Conservation (phyloP, 106 monocot genomes). For the Dendrobium chrysotoxum region DNA sequence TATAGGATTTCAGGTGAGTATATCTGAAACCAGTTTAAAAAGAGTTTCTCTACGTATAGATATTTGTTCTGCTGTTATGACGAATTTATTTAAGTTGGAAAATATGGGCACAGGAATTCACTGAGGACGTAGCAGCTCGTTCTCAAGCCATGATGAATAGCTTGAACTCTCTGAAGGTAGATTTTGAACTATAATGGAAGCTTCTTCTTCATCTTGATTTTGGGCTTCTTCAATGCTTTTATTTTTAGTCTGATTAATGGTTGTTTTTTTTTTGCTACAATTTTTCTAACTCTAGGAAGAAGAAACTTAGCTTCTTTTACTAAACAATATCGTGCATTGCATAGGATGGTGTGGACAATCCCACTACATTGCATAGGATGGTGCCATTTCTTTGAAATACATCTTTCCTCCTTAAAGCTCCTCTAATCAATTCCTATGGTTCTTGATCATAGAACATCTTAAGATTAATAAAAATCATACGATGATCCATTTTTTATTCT, state of each 20-base stretch:
- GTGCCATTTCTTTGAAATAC: not conserved
- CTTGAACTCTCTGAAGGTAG: conserved; percentile 58
- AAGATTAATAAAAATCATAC: too few relatives aligned
- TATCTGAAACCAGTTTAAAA: not conserved
- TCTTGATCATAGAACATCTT: too few relatives aligned
- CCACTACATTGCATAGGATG: not conserved
- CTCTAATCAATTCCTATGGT: too few relatives aligned
- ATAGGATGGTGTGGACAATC: not conserved
- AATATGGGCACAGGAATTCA: conserved; percentile 65
- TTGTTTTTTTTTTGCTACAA: not conserved
- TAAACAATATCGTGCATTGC: not conserved
- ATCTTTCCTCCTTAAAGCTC: too few relatives aligned
- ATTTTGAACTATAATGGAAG: not conserved
- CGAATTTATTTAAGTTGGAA: not conserved
- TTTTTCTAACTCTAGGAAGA: not conserved
- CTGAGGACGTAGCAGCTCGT: conserved; percentile 46
- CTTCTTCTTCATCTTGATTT: not conserved
- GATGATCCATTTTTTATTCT: too few relatives aligned
- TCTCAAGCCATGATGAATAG: conserved; percentile 43
- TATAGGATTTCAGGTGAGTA: conserved; percentile 80
- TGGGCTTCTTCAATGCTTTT: not conserved
- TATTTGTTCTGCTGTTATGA: not conserved
- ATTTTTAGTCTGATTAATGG: not conserved
- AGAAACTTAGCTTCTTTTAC: not conserved
- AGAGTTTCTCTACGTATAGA: not conserved